These are phyloP conservation scores for Hypoxylon lenormandii DNA, from an alignment of 495 filamentous ascomycete genomes.

Conservation along the genomic window DNA sequence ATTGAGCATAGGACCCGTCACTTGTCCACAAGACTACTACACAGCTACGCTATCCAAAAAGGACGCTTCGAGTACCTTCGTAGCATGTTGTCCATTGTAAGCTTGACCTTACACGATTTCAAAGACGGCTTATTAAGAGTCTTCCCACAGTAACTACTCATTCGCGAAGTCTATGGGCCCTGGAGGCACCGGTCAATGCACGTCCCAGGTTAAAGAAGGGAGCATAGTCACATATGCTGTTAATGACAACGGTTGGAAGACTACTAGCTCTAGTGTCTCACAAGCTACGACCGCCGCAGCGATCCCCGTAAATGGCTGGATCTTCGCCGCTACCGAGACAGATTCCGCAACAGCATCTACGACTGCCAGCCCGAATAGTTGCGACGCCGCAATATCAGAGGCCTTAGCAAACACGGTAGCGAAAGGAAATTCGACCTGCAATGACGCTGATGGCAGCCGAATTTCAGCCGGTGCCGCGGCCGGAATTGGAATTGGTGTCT, in stretches of 20 bases:
- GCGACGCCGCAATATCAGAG: conserved; percentile 30
- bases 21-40: conserved; percentile 50
- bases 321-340: conserved; percentile 29
- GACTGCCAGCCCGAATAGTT: conserved; percentile 13
- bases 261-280: conserved; percentile 28
- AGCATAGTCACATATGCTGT: conserved; percentile 35
- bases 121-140: conserved; percentile 18
- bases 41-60: conserved; percentile 45
- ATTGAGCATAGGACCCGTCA: conserved; percentile 44
- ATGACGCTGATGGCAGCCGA: neutral
- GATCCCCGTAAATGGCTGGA: conserved; percentile 48
- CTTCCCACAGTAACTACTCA: conserved; percentile 34
- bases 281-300: conserved; percentile 29
- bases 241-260: conserved; percentile 18
- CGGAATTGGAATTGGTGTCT: conserved; percentile 46
- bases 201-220: conserved; percentile 37
- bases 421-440: conserved; percentile 23
- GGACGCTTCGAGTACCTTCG: conserved; percentile 37
- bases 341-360: conserved; percentile 14
- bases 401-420: conserved; percentile 32
- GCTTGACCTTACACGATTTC: conserved; percentile 11
- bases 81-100: conserved; percentile 51
- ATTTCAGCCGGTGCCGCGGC: conserved; percentile 39
- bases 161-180: conserved; percentile 18
- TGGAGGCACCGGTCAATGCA: conserved; percentile 43